Base-by-base conservation (phyloP, 2,329 filamentous ascomycete species). In the Graphilbum fragrans region DNA sequence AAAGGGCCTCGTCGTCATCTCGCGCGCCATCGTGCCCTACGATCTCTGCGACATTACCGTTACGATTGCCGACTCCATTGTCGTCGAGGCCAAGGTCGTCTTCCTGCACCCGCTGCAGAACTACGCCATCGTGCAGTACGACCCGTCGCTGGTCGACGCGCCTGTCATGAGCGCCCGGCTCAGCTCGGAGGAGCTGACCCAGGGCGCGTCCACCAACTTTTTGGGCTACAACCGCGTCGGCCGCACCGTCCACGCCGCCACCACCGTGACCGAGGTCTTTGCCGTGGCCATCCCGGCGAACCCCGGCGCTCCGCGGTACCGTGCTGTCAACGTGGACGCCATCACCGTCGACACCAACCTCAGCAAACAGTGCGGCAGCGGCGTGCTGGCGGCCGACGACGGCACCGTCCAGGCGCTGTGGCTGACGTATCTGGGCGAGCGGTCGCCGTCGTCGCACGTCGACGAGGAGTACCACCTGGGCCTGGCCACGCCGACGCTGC, bases 191-290 rank as follows among this genome's bases (percentile, higher is more conserved):
- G 78, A 80, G 52, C 86, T 96, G 57, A 88, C 86, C 39, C 92
- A 96, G 64, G 92, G 92, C 29, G 86, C 88, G 38, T 82, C 90
- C 43, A 95, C 88, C 0, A 88, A 94, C 50, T 98, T 98, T 62
- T 83, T 98, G 48, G 93, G 92, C n/a, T 93, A 94, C 66, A 98
- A 98, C 57, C 81, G 93, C 50, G 96, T 95, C 50, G 82, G 90
- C 46, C 79, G 90, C 29, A 86, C 95, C 33, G 90, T 96, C 4
- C 86, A 95, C 51, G 85, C 87, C 5, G 87, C 94, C 52, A 96
- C 92, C 0, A 86, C 83, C 0, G 87, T 98, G 14, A 98, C 93
- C 1, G 92, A 98, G 58, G 93, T 98, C 54, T 96, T 90, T 11
- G 92, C 92, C 2, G 92, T 96, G 3, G 86, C 88, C 1, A 96